These are phyloP conservation scores for Erigeron canadensis DNA, from an alignment of 129 eudicot genomes.

Conservation along the genomic window DNA sequence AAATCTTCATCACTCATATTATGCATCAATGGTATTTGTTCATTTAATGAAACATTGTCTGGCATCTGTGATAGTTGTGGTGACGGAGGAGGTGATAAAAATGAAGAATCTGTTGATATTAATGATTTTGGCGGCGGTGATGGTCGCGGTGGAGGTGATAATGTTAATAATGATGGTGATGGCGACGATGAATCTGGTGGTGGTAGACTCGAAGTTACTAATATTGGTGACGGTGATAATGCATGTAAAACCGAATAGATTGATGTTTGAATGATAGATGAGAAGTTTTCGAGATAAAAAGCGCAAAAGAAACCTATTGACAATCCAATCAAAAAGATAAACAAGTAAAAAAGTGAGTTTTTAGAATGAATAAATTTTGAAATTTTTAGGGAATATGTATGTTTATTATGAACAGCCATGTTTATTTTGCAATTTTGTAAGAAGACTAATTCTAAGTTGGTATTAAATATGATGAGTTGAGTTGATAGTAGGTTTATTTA, in stretches of 20 bases:
- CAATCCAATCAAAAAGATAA: conserved; percentile 43
- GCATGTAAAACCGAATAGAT: background rate
- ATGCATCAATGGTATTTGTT: conserved; percentile 30
- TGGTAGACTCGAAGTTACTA: background rate
- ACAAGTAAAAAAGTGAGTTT: conserved; percentile 28
- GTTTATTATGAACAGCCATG: conserved; percentile 18
- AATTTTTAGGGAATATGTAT: conserved; percentile 1
- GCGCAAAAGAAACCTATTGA: conserved; percentile 46
- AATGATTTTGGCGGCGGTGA: too few relatives aligned
- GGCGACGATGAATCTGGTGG: background rate
- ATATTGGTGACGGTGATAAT: background rate
- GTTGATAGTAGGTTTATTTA: conserved; percentile 8
- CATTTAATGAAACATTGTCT: conserved; percentile 13
- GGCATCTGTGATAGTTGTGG: too few relatives aligned
- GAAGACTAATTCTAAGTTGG: conserved; percentile 1
- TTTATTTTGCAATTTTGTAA: conserved; percentile 2
- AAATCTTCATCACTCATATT: conserved; percentile 60
- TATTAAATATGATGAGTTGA: background rate
- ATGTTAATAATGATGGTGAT: too few relatives aligned
- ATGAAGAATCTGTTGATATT: too few relatives aligned
- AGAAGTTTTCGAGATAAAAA: conserved; percentile 34
- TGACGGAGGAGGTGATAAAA: too few relatives aligned
- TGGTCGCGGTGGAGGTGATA: too few relatives aligned
- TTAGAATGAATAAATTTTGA: conserved; percentile 8
- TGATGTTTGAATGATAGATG: conserved; percentile 17